Evolutionary conservation across 768 basidiomycete genomes (phyloP), one percentile per base, ranked within the genome.

Genomic region (Boletales sp.): DNA sequence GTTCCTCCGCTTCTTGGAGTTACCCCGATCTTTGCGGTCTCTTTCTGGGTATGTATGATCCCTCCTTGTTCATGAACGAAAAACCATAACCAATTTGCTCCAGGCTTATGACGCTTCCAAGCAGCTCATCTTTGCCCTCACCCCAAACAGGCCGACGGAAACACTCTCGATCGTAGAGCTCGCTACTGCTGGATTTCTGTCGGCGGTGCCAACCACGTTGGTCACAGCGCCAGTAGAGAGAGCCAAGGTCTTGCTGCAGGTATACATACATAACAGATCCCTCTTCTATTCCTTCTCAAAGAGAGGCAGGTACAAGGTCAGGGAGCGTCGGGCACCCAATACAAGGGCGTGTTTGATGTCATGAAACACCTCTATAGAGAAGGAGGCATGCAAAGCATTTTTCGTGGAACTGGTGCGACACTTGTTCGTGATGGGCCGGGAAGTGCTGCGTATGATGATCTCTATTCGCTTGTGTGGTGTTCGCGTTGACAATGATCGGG

Each of bases 11-110:
- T 97, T 50, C 73, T 97, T 29, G 93, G 95, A 27, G 92, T 99
- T 27, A 98, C 97, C 5, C 97, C 97, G 31, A 98, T 97, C 63
- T 99, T 99, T 61, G 97, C 97, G 4, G 74, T 98, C 29, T 95
- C 93, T 4, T 98, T 99, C 76, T 97, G 94, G 94, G 94, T 94
- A 68, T 50, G 29, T 58, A 24, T 3, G 7, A 37, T 36, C 5
- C 36, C 27, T 29, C 13, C 47, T 35, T 42, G 3, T 38, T 17
- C 17, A 9, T 30, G 19, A 41, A 31, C 44, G 50, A 54, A 40
- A 52, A 58, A 24, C 24, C 3, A 24, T 49, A 30, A 52, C 45
- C 35, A 27, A 12, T 42, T 45, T 19, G 37, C 31, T 11, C 49
- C 45, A 95, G 94, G 93, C 90, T 8, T 99, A 98, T 64, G 94